Evolutionary conservation across 371 early-diverging fungal genomes (phyloP).

Genomic region (Mucor racemosus): DNA sequence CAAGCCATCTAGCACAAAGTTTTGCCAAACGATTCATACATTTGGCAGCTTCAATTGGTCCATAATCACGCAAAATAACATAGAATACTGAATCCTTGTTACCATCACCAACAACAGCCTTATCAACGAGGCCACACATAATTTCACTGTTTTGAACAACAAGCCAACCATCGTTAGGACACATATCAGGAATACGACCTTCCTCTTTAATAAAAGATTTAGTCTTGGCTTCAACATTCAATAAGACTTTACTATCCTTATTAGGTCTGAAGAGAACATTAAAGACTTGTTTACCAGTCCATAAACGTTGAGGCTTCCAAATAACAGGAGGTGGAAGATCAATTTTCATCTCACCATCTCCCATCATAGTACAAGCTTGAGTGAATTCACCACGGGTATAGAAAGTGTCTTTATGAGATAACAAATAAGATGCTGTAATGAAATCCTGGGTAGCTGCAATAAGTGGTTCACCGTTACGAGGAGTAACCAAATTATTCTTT

Average conservation of each 20-base stretch:
- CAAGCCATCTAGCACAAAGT: slow-evolving; percentile 91
- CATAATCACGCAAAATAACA: slow-evolving; percentile 91
- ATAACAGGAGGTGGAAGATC: slow-evolving; percentile 96
- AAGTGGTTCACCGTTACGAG: slow-evolving; percentile 94
- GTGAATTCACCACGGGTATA: slow-evolving; percentile 94
- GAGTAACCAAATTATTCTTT: slow-evolving; percentile 97
- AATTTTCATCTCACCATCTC: slow-evolving; percentile 78
- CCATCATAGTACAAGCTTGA: slow-evolving; percentile 88
- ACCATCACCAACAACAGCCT: slow-evolving; percentile 96
- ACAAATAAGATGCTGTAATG: slow-evolving; percentile 95
- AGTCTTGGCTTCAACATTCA: slow-evolving; percentile 92
- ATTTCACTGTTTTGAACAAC: slow-evolving; percentile 93
- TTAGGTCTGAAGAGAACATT: slow-evolving; percentile 89
- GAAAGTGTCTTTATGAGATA: slow-evolving; percentile 94
- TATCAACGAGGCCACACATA: slow-evolving; percentile 96
- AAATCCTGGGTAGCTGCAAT: slow-evolving; percentile 99
- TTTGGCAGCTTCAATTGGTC: slow-evolving; percentile 83
- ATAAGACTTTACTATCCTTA: slow-evolving; percentile 63
- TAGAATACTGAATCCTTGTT: slow-evolving; percentile 96
- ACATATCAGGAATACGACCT: slow-evolving; percentile 73
- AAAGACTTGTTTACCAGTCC: slow-evolving; percentile 78
- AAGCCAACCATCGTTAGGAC: slow-evolving; percentile 87
- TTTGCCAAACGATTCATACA: slow-evolving; percentile 96
- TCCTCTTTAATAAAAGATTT: slow-evolving; percentile 73
- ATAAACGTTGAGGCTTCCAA: slow-evolving; percentile 71